Base-by-base conservation (phyloP, 305 asterid species). In the Rubia peregrina region DNA sequence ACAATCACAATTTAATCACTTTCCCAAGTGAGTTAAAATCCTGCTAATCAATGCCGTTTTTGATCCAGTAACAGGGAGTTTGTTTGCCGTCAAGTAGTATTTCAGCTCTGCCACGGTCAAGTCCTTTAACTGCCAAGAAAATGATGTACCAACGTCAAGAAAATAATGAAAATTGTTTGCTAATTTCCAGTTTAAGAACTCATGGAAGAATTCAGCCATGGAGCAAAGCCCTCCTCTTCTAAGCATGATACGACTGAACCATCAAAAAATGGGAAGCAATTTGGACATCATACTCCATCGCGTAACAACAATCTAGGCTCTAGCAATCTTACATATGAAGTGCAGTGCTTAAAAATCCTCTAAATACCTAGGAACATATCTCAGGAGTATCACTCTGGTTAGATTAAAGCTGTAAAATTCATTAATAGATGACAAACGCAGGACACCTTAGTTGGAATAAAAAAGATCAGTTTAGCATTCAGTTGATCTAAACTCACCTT, bases 21-120 rank as follows among this genome's bases (percentile, higher is more conserved):
- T 88, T 22, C 96, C 95, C 94, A 93, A 85, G 73, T 92, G 96
- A 78, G 83, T 87, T 74, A 93, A 78, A 71, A 93, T 90, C 87
- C 97, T 84, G 78, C 87, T 85, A 71, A 93, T 80, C 57, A 93
- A 78, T 63, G 84, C 88, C 64, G 88, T 87, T 85, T 93, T 93
- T 74, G 86, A 84, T 73, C 98, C 98, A 48, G 90, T 70, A 69
- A 90, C 80, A 24, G 91, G 79, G 49, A 86, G 83, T 73, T 79
- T 77, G 77, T 89, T 83, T 42, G 85, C 90, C 1, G 66, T 71
- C 77, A 93, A 85, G 75, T 90, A 93, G 75, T 62, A 76, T 87
- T 90, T 93, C 71, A 93, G 82, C 82, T 93, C 91, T 11, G 71
- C 59, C 71, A 90, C 95, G 0, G 94, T 88, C 84, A 93, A 78